A percentile compares a stretch with the other conserved stretches of the same genome.
Evolutionary conservation across 352 stramenopile genomes (phyloP).

Genomic region (Thalassiosira livingstoniorum): DNA sequence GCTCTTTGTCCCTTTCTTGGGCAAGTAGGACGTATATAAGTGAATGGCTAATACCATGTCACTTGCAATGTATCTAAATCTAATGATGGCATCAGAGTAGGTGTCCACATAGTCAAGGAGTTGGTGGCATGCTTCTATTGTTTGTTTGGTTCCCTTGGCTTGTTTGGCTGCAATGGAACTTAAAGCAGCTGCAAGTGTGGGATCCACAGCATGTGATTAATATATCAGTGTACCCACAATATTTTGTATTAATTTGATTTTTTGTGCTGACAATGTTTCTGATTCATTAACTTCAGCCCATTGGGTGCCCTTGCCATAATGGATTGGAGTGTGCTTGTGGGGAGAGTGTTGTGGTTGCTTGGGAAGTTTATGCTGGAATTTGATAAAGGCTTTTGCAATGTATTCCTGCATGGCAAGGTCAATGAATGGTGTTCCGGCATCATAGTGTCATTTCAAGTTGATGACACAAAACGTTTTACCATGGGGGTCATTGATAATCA

Average conservation of each 20-base stretch:
- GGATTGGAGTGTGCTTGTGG: not conserved
- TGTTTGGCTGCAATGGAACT: not conserved
- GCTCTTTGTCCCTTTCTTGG: conserved; percentile 1
- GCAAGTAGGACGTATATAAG: conserved; percentile 6
- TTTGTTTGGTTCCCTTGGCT: not conserved
- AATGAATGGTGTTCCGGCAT: not conserved
- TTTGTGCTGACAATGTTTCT: not conserved
- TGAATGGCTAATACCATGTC: conserved; percentile 28
- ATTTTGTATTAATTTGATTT: not conserved
- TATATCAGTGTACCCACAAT: not conserved
- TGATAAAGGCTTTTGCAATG: not conserved
- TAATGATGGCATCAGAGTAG: conserved; percentile 12
- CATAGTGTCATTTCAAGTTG: not conserved
- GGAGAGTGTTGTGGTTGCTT: not conserved
- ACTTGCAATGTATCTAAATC: conserved; percentile 1
- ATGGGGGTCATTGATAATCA: not conserved
- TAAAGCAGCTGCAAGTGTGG: too few relatives aligned
- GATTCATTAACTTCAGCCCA: not conserved
- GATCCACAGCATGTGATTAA: not conserved
- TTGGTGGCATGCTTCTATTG: not conserved
- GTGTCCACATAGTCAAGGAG: conserved; percentile 16
- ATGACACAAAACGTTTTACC: not conserved
- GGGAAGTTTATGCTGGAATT: not conserved
- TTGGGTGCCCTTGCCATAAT: not conserved
- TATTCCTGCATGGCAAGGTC: not conserved